phyloP scores from a whole-genome alignment of 305 asterid species.

The Stenogyne calaminthoides region DNA sequence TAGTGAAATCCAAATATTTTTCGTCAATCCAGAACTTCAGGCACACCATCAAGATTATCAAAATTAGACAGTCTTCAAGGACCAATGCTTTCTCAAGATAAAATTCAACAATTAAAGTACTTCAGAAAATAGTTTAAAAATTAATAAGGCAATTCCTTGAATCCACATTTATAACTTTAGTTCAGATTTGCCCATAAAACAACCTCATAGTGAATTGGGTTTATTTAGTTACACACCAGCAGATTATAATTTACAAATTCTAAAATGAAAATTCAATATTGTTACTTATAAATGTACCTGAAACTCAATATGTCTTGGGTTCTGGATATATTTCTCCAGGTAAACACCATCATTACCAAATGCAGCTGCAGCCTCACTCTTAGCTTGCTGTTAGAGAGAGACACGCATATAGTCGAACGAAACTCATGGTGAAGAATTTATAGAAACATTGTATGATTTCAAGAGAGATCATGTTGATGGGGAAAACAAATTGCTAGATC shows the following conservation, averaged over 20 bases:
- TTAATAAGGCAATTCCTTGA: too few relatives aligned
- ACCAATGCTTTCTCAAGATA: neutral
- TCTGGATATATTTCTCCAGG: constrained; percentile 87
- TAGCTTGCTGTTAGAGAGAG: constrained; percentile 71
- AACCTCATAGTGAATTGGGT: neutral
- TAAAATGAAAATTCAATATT: neutral
- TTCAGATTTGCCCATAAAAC: neutral
- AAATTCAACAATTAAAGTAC: neutral
- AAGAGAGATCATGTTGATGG: neutral
- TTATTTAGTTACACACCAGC: neutral
- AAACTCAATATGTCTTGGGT: constrained; percentile 97
- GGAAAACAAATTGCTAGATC: neutral
- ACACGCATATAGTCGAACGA: constrained; percentile 20
- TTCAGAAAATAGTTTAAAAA: too few relatives aligned
- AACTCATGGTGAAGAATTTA: constrained; percentile 22
- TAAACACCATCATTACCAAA: constrained; percentile 98
- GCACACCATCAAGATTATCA: too few relatives aligned
- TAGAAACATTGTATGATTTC: constrained; percentile 11
- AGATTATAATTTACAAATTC: neutral
- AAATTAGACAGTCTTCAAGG: too few relatives aligned
- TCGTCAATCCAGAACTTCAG: too few relatives aligned
- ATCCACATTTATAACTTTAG: neutral
- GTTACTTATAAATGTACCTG: constrained; percentile 58
- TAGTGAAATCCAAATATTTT: neutral
- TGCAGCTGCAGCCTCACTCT: constrained; percentile 98